Evolutionary conservation across 129 eudicot species (phyloP).

Genomic region (Helianthus tuberosus): DNA sequence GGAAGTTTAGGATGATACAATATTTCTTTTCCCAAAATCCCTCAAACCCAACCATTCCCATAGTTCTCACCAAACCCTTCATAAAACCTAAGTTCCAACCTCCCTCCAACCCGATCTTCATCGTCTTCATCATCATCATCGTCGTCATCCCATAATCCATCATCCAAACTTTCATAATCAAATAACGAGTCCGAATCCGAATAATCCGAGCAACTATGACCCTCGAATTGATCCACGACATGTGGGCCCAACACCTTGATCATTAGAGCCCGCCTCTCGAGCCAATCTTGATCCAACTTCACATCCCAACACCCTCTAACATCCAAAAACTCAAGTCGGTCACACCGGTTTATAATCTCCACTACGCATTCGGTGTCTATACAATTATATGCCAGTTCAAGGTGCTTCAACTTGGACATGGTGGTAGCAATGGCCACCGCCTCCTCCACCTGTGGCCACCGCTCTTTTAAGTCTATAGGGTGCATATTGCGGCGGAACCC

Average conservation of each 20-base stretch:
- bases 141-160: constrained; percentile 43
- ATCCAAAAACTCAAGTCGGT: constrained; percentile 59
- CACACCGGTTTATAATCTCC: constrained; percentile 52
- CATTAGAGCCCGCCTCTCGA: constrained; percentile 31
- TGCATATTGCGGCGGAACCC: constrained; percentile 75
- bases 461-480: constrained; percentile 45
- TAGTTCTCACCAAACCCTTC: constrained; percentile 37
- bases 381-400: constrained; percentile 57
- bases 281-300: constrained; percentile 50
- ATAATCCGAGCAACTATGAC: constrained; percentile 48
- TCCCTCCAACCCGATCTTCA: constrained; percentile 37
- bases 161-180: constrained; percentile 46
- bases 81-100: constrained; percentile 44
- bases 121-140: constrained; percentile 23
- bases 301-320: constrained; percentile 82
- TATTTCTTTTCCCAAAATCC: constrained; percentile 9
- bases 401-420: constrained; percentile 72
- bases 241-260: constrained; percentile 63
- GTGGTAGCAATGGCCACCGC: constrained; percentile 69
- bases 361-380: constrained; percentile 47
- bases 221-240: constrained; percentile 44
- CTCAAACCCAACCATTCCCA: constrained; percentile 43
- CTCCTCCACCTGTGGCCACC: constrained; percentile 61
- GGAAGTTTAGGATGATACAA: constrained; percentile 28
- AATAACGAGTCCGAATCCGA: constrained; percentile 42